Conservation (phyloP, 257 asterid species). For the Catharanthus roseus region DNA sequence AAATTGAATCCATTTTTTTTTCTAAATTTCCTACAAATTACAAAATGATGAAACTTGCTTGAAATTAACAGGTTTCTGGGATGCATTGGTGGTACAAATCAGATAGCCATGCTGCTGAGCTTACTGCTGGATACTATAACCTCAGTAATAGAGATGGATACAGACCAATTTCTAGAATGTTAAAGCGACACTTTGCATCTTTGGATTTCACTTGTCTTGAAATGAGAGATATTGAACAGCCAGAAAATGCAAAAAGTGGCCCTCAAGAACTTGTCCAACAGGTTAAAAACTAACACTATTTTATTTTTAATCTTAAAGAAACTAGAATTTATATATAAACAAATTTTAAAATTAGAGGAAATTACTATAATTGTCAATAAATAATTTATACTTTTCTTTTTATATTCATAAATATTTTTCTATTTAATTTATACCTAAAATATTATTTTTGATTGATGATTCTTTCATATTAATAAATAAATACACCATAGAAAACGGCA, state of each 20-base stretch:
- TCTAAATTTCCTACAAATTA: no score
- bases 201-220: slow-evolving; percentile 40
- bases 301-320: no score
- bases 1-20: no score
- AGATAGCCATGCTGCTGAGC: slow-evolving; percentile 34
- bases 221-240: slow-evolving; percentile 34
- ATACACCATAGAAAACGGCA: no score
- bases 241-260: slow-evolving; percentile 28
- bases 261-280: slow-evolving; percentile 33
- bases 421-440: no score
- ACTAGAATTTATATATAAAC: no score
- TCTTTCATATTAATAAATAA: no score
- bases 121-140: slow-evolving; percentile 36
- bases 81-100: slow-evolving; percentile 35
- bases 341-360: no score
- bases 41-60: not conserved
- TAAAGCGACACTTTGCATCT: slow-evolving; percentile 27
- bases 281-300: slow-evolving; percentile 22
- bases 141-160: slow-evolving; percentile 28
- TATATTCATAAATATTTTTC: no score
- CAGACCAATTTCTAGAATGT: slow-evolving; percentile 29
- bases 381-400: no score
- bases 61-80: slow-evolving; percentile 26
- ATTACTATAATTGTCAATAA: no score
- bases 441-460: no score